Base-by-base conservation (phyloP, 1,284 basidiomycete species). In the Schizopora paradoxa region DNA sequence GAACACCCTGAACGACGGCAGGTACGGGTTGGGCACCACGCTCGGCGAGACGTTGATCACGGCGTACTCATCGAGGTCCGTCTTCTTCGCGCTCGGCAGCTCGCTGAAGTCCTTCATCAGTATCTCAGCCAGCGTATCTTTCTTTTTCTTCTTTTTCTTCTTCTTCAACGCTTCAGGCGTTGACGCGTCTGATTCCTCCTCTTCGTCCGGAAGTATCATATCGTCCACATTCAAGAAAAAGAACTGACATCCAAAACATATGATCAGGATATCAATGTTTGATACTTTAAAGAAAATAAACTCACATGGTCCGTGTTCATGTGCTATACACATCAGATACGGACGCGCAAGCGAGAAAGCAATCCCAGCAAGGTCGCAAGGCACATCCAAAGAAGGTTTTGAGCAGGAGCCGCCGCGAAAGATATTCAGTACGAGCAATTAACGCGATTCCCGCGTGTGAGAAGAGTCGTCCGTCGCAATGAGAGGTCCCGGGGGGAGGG, bases 11-110 rank as follows among this genome's bases (percentile, higher is more conserved):
- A 94, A 81, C 7, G 83, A 77, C 1, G 93, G 91, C 36, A 88
- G 66, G 63, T 88, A 95, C 14, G 79, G 79, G 41, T 91, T 91
- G n/a, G 92, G 92, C 45, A 95, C 85, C 23, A 94, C 79, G 33
- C 85, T 78, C 6, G 90, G 86, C 28, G 77, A 76, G 25, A 90
- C 83, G 58, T 89, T 90, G 52, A 91, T 74, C 18, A 87, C 79
- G 3, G 75, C 77, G 57, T 82, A 89, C 54, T 85, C 73, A 58
- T 79, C 82, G 58, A 80, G 58, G 59, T 83, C 75, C 46, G 76
- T 67, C 51, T 73, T 70, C 27, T 67, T 61, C 16, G 66, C 62
- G 55, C 74, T 75, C 25, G 77, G 77, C 26, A 87, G 65, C 34
- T 69, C 68, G 18, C 67, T 63, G 61, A 82, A 85, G 48, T 82